A percentile compares a stretch with the other conserved stretches of the same genome.
Conservation (phyloP, 2,329 filamentous ascomycete genomes). For the Orbilia javanica region DNA sequence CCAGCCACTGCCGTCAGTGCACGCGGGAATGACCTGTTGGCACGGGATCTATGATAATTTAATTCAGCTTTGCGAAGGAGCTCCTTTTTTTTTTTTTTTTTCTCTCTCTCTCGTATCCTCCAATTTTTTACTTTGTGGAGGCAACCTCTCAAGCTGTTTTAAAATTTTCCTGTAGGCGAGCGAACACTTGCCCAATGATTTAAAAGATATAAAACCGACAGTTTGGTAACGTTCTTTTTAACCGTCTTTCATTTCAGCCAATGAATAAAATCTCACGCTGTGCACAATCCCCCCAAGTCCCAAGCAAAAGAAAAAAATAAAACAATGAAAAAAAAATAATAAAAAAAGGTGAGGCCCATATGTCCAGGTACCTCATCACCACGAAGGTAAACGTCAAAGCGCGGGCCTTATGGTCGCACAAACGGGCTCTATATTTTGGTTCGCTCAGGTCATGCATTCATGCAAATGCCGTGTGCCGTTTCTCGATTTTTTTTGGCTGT, state of each 20-base stretch:
- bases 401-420: slow-evolving; percentile 14
- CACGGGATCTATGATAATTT: neutral
- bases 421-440: slow-evolving; percentile 14
- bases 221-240: slow-evolving; percentile 17
- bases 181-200: neutral
- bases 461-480: slow-evolving; percentile 29
- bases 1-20: neutral
- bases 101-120: too few relatives aligned
- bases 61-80: neutral
- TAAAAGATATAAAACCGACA: slow-evolving; percentile 29
- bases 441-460: neutral
- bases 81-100: slow-evolving; percentile 10
- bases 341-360: too few relatives aligned
- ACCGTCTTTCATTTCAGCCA: slow-evolving; percentile 4
- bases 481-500: neutral
- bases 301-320: slow-evolving; percentile 4
- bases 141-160: neutral
- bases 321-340: too few relatives aligned
- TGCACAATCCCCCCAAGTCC: neutral
- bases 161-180: slow-evolving; percentile 4
- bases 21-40: neutral
- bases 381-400: slow-evolving; percentile 4
- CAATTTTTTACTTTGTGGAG: neutral
- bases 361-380: neutral
- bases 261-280: neutral